Base-by-base conservation (phyloP, 1,139 yeast genomes). In the Taiozyma sp. region DNA sequence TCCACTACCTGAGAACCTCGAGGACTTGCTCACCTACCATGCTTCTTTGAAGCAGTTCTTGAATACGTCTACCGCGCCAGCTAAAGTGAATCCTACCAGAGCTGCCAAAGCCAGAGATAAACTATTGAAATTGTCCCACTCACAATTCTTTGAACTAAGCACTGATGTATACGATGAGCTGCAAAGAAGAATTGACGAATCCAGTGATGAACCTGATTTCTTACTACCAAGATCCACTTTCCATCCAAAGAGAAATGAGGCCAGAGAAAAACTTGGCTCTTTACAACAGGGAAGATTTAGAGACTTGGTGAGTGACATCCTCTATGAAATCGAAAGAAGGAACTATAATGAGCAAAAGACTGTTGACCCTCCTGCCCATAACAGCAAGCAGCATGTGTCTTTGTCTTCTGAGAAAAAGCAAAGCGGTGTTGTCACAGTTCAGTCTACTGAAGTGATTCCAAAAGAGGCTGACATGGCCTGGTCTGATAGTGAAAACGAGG, bases 241-340 rank as follows among this genome's bases (percentile, higher is more conserved):
- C 70, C 99, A 95, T 66, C 95, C 96, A 38, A 92, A 91, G 65
- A 79, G 99, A 64, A 95, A 95, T 67, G 96, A 91, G 68, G 99
- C 99, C 4, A 80, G 99, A 61, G 92, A 89, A 65, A 93, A 92
- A 69, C 77, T 95, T 58, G 87, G 97, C 2, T 82, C 90, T 44
- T 78, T 95, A 55, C 95, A 97, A 1, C 84, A 85, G 51, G 70
- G 84, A 12, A 72, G 98, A 54, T 93, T 93, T 70, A 85, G 85
- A 63, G 99, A 93, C 67, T 79, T 95, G 65, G 96, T 91, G 13
- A 84, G 88, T 51, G 99, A 95, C 68, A 92, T 93, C 45, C 74
- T 87, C 46, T 88, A 74, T 65, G 99, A 95, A 68, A 87, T 92
- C 48, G 91, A 87, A 63, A 79, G 97, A 63, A 76, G 99, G 62